These are phyloP conservation scores for Tolypocladium endophyticum DNA, from an alignment of 2,329 filamentous ascomycete genomes.

Conservation along the genomic window DNA sequence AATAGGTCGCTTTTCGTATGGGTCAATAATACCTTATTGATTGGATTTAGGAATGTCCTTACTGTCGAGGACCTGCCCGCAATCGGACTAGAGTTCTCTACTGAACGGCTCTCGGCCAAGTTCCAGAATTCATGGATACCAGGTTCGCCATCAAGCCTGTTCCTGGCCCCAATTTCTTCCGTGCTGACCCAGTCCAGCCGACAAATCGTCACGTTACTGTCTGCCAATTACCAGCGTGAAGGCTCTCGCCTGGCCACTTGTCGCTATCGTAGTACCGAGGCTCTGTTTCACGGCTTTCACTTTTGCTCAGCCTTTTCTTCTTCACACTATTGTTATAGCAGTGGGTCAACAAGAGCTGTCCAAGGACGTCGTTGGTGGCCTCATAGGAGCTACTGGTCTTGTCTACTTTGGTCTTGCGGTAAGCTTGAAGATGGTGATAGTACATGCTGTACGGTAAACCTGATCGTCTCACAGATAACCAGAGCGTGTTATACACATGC, in stretches of 20 bases:
- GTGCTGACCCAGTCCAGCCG: neutral
- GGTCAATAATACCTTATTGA: conserved; percentile 15
- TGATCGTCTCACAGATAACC: conserved; percentile 5
- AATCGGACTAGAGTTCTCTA: conserved; percentile 7
- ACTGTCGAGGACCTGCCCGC: conserved; percentile 18
- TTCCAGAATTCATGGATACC: neutral
- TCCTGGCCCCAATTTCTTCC: neutral
- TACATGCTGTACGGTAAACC: neutral
- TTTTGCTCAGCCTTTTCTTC: conserved; percentile 29
- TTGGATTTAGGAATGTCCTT: conserved; percentile 20
- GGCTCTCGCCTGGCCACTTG: conserved; percentile 6
- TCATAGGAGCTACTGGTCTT: conserved; percentile 27
- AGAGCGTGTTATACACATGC: conserved; percentile 17
- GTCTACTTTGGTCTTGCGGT: conserved; percentile 31
- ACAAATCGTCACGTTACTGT: conserved; percentile 1
- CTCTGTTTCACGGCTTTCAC: conserved; percentile 18
- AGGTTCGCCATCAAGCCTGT: neutral
- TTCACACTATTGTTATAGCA: conserved; percentile 18
- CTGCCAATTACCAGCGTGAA: conserved; percentile 5
- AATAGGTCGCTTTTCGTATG: conserved; percentile 16
- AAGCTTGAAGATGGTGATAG: neutral
- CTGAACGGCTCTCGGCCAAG: neutral
- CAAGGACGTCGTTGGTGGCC: conserved; percentile 14
- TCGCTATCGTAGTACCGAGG: conserved; percentile 15
- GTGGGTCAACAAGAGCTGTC: conserved; percentile 10